phyloP scores from a whole-genome alignment of 2,329 filamentous ascomycete species.

The Pseudogymnoascus destructans region DNA sequence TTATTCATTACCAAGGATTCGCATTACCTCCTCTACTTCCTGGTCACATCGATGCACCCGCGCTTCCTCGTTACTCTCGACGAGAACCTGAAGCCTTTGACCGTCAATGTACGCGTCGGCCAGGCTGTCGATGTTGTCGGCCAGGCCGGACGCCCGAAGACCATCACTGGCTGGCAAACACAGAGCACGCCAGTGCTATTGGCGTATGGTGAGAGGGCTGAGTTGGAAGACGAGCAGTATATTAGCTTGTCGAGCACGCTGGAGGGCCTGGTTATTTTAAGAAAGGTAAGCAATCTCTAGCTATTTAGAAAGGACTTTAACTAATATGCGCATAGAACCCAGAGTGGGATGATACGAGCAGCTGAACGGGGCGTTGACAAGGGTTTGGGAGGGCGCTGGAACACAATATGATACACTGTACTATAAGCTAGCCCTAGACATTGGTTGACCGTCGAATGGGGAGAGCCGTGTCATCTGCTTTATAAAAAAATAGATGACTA shows the following conservation, averaged over 20 bases:
- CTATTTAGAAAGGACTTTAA: not conserved
- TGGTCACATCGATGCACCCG: conserved; percentile 93
- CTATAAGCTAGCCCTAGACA: conserved; percentile 8
- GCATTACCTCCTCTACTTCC: conserved; percentile 95
- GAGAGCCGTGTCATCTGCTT: conserved; percentile 4
- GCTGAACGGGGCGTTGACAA: conserved; percentile 8
- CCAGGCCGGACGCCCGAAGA: conserved; percentile 93
- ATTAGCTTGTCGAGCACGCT: conserved; percentile 81
- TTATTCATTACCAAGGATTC: conserved; percentile 54
- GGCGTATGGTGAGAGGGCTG: conserved; percentile 87
- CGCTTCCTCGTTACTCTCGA: conserved; percentile 93
- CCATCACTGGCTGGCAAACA: conserved; percentile 98
- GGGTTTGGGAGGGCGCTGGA: conserved; percentile 4
- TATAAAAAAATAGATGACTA: conserved; percentile 6
- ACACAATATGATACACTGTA: conserved; percentile 9
- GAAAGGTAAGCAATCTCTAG: conserved; percentile 57
- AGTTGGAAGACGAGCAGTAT: conserved; percentile 96
- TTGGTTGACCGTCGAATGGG: conserved; percentile 8
- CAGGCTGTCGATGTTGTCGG: conserved; percentile 97
- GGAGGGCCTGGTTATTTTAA: conserved; percentile 88
- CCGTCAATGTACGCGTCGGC: conserved; percentile 91
- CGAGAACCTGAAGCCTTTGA: conserved; percentile 84
- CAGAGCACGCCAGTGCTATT: conserved; percentile 96
- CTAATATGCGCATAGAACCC: conserved; percentile 28
- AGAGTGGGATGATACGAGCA: conserved; percentile 28